Evolutionary conservation across 2,329 filamentous ascomycete genomes (phyloP), one percentile per base, ranked within the genome.

Genomic region (Drechslerella coelobrocha): DNA sequence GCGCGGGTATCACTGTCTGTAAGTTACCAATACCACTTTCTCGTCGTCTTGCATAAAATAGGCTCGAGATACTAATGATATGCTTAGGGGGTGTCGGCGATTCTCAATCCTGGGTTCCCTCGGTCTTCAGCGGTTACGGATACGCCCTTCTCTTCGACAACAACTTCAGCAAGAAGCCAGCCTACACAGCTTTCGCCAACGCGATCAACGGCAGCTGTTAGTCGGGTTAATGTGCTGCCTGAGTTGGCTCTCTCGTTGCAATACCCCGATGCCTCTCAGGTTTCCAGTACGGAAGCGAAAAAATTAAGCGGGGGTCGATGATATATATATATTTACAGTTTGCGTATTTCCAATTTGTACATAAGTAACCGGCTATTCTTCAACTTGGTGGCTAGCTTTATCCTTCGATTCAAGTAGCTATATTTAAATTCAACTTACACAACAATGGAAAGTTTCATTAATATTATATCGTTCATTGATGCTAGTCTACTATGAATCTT

Each of bases 1-100:
- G 87, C 76, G 82, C 88, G 2, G 86, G 86, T 54, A 84, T 89
- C 71, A 89, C 87, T 0, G 84, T 87, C 41, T 89, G 87, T 71
- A 71, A 31, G 66, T 71, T 27, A 43, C 23, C 24, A 10, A 21
- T n/a, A 48, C 21, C 48, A 26, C 24, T 26, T 24, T 2, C 27
- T 31, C 10, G 8, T 41, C 17, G 12, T 1, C 24, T 43, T 12
- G 29, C 6, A 12, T 31, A 12, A 51, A 14, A 55, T 50, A 26
- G 4, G 24, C n/a, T 17, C 10, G 12, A 37, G 27, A 48, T 62
- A 14, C 60, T 63, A 63, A 63, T n/a, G 21, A 12, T 7, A 8
- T 50, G 17, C n/a, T 17, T 24, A 71, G 66, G 66, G 66, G 78
- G 78, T 74, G 81, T 78, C 68, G 78, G 77, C 41, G 80, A 81